Percentiles rank a stretch among this genome's conserved stretches.
phyloP scores from a whole-genome alignment of 2,329 filamentous ascomycete species.

The Calonectria leucothoes region DNA sequence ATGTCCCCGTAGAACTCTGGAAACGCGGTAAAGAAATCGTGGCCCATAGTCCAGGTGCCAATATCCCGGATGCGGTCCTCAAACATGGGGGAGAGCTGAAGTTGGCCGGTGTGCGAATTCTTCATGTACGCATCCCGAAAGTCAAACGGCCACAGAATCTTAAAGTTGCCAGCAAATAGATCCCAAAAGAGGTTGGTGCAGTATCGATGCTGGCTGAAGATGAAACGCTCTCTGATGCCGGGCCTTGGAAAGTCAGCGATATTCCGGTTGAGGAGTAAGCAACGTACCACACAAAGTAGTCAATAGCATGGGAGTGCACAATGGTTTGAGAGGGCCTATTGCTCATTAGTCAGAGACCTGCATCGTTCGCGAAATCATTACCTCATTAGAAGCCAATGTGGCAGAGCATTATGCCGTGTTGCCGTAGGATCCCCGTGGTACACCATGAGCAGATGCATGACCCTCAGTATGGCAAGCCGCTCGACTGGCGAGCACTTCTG shows the following conservation, averaged over 20 bases:
- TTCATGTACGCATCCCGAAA: constrained; percentile 43
- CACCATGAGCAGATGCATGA: constrained; percentile 39
- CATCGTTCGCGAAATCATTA: neutral
- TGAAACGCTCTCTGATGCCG: constrained; percentile 43
- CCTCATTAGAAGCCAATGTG: constrained; percentile 44
- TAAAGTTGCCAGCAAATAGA: constrained; percentile 34
- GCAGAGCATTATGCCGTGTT: constrained; percentile 31
- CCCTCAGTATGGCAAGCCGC: constrained; percentile 39
- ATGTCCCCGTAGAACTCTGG: constrained; percentile 48
- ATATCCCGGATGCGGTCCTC: constrained; percentile 42
- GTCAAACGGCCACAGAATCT: constrained; percentile 38
- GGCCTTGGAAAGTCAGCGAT: constrained; percentile 35
- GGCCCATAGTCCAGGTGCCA: constrained; percentile 43
- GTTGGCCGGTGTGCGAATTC: constrained; percentile 39
- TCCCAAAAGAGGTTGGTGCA: constrained; percentile 45
- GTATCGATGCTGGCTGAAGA: constrained; percentile 45
- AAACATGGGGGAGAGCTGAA: constrained; percentile 38
- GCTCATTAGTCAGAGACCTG: neutral
- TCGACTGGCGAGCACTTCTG: constrained; percentile 29
- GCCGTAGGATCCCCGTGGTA: constrained; percentile 42
- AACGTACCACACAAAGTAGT: constrained; percentile 46
- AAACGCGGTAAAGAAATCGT: constrained; percentile 41
- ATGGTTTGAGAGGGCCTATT: constrained; percentile 44
- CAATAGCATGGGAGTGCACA: constrained; percentile 45
- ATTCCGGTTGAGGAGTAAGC: rapidly evolving